Evolutionary conservation across 352 stramenopile genomes (phyloP).

Genomic region (Phytophthora rubi): DNA sequence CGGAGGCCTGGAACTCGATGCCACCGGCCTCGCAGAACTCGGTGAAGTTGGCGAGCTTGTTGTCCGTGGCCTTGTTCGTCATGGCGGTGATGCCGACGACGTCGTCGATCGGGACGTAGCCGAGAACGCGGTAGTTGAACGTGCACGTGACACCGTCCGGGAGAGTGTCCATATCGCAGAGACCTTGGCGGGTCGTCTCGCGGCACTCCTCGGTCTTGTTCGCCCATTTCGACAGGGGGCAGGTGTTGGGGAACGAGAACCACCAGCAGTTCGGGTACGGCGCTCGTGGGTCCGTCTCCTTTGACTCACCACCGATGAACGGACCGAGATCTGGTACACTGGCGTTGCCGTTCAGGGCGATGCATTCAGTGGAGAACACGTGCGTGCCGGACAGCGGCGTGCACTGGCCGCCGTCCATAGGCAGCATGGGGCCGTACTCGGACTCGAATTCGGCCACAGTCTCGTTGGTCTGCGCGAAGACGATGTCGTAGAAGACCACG

Average conservation of each 20-base stretch:
- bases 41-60: conserved; percentile 64
- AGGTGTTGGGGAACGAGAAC: conserved; percentile 67
- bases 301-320: conserved; percentile 39
- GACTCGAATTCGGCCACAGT: conserved; percentile 37
- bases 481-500: conserved; percentile 51
- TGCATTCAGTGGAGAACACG: conserved; percentile 35
- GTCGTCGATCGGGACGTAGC: conserved; percentile 76
- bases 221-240: conserved; percentile 38
- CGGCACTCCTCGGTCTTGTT: conserved; percentile 60
- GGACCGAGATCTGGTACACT: conserved; percentile 32
- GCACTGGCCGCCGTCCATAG: conserved; percentile 47
- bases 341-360: conserved; percentile 39
- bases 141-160: conserved; percentile 72
- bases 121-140: conserved; percentile 76
- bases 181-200: conserved; percentile 38
- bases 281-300: conserved; percentile 42
- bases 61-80: conserved; percentile 37
- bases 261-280: conserved; percentile 59
- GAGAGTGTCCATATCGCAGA: conserved; percentile 54
- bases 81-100: conserved; percentile 78
- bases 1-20: conserved; percentile 64
- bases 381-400: conserved; percentile 27
- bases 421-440: conserved; percentile 42
- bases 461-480: conserved; percentile 39
- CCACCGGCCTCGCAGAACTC: conserved; percentile 68